Percentiles rank a stretch among this genome's conserved stretches.
These are phyloP conservation scores for Arthroderma sp. DNA, from an alignment of 2,329 filamentous ascomycete genomes.

Conservation along the genomic window DNA sequence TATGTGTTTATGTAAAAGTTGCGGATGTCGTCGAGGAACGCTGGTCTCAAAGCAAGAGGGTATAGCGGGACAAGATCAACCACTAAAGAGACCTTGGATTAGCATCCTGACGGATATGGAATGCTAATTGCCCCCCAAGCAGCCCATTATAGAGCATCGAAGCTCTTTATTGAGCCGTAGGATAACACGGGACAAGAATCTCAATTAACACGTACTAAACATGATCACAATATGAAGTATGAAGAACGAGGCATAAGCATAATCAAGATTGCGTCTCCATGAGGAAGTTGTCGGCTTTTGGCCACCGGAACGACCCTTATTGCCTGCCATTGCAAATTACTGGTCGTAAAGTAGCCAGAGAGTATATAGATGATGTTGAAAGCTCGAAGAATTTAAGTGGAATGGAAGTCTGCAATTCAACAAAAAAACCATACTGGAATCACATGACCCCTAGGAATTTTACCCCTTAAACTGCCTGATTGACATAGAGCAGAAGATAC, in stretches of 20 bases:
- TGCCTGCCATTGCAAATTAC: not conserved
- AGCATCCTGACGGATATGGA: not conserved
- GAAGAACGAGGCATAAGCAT: conserved; percentile 47
- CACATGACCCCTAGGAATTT: not conserved
- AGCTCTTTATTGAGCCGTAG: not conserved
- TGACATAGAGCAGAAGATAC: too few relatives aligned
- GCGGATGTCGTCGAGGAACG: conserved; percentile 40
- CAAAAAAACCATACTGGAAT: not conserved
- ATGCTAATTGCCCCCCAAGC: not conserved
- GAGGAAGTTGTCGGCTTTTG: conserved; percentile 14
- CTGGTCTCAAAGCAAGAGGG: conserved; percentile 39
- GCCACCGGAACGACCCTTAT: not conserved
- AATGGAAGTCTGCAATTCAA: not conserved
- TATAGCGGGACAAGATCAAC: conserved; percentile 52
- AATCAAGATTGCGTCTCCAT: conserved; percentile 28
- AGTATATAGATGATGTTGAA: not conserved
- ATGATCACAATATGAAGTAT: conserved; percentile 49
- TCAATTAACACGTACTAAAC: conserved; percentile 38
- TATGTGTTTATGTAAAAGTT: conserved; percentile 50
- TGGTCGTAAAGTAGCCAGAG: too few relatives aligned
- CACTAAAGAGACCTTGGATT: conserved; percentile 28
- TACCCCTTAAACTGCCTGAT: not conserved
- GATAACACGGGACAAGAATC: not conserved
- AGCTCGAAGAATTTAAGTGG: not conserved
- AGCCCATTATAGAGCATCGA: not conserved